Percentiles rank a stretch among this genome's conserved stretches.
These are phyloP conservation scores for Teratosphaeria gauchensis DNA, from an alignment of 2,329 filamentous ascomycete species.

Conservation along the genomic window DNA sequence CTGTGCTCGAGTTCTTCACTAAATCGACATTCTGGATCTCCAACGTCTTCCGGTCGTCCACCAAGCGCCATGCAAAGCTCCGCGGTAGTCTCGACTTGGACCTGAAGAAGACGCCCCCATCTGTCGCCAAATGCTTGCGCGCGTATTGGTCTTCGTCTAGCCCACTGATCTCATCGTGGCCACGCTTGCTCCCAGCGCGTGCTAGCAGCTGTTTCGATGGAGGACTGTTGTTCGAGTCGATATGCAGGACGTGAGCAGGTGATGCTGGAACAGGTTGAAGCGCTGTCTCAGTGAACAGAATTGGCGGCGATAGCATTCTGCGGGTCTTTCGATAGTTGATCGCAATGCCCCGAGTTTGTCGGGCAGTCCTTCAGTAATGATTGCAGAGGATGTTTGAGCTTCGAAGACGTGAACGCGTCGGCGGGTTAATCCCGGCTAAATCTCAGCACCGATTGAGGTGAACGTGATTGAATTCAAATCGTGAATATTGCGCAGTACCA, in stretches of 20 bases:
- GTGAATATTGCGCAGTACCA: too few species aligned
- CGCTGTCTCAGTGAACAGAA: constrained; percentile 20
- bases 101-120: constrained; percentile 78
- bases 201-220: constrained; percentile 43
- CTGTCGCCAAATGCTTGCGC: constrained; percentile 60
- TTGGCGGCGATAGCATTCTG: constrained; percentile 11
- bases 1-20: constrained; percentile 44
- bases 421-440: neutral
- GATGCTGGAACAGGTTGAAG: constrained; percentile 14
- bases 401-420: constrained; percentile 2
- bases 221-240: constrained; percentile 51
- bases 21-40: constrained; percentile 79
- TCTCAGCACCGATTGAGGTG: neutral
- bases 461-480: too few species aligned
- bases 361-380: neutral
- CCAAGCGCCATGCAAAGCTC: constrained; percentile 81
- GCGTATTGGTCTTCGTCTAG: constrained; percentile 67
- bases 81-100: constrained; percentile 65
- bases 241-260: constrained; percentile 50
- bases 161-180: constrained; percentile 30
- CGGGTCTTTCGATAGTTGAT: neutral
- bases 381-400: neutral
- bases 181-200: constrained; percentile 23
- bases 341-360: neutral
- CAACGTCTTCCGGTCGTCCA: constrained; percentile 69